Conservation (phyloP, 345 rosid genomes). For the Eucalyptus microcorys region DNA sequence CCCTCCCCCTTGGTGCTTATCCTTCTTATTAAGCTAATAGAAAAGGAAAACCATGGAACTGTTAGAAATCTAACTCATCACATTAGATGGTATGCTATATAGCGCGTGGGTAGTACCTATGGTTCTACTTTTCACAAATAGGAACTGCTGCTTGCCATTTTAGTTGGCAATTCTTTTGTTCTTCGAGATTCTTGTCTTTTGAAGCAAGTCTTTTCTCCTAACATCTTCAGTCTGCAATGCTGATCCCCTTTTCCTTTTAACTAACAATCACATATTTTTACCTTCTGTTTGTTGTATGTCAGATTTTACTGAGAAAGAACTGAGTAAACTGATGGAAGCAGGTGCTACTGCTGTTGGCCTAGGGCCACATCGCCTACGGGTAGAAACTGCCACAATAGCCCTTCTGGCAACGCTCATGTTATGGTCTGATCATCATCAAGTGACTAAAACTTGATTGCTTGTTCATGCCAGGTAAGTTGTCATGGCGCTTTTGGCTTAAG, state of each 20-base stretch:
- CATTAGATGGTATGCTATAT: background rate
- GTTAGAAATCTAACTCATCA: background rate
- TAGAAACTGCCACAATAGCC: conserved; percentile 87
- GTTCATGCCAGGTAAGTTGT: background rate
- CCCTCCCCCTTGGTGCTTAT: background rate
- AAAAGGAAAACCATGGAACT: background rate
- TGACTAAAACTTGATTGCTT: background rate
- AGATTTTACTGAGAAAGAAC: conserved; percentile 59
- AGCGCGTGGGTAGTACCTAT: background rate
- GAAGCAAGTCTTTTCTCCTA: background rate
- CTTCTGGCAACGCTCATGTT: conserved; percentile 68
- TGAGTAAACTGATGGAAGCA: conserved; percentile 39
- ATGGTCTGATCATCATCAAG: conserved; percentile 64
- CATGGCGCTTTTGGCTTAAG: background rate
- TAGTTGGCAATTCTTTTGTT: background rate
- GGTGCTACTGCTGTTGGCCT: conserved; percentile 74
- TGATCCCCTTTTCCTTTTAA: background rate
- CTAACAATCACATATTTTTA: background rate
- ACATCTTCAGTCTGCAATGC: background rate
- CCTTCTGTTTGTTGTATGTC: background rate
- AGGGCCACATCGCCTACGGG: conserved; percentile 71
- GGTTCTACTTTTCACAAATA: background rate
- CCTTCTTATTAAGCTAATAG: background rate
- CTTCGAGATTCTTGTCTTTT: background rate
- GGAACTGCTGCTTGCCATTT: background rate